These are phyloP conservation scores for Monilinia fructigena DNA, from an alignment of 2,329 filamentous ascomycete species.

Conservation along the genomic window DNA sequence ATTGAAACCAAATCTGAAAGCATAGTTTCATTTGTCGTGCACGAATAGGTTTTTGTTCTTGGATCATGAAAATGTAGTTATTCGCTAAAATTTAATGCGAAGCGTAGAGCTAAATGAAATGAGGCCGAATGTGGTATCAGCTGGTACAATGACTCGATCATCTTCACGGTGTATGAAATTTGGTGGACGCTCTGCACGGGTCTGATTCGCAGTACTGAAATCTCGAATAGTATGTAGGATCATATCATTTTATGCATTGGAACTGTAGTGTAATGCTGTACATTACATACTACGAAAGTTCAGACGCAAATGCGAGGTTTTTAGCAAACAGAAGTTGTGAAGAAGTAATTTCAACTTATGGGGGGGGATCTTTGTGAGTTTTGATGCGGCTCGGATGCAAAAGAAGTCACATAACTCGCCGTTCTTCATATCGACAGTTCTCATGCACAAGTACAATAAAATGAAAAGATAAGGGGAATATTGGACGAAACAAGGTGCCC, in stretches of 20 bases:
- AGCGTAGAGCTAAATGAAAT: not conserved
- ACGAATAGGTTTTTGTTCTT: not conserved
- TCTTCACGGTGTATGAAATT: slow-evolving; percentile 7
- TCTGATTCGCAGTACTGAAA: slow-evolving; percentile 1
- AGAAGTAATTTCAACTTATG: too few species aligned
- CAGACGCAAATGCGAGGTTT: not conserved
- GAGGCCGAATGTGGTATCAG: not conserved
- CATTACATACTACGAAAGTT: not conserved
- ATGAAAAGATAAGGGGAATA: not conserved
- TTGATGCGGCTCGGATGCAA: not conserved
- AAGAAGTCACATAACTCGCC: slow-evolving; percentile 5
- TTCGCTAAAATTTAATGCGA: not conserved
- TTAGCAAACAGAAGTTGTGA: not conserved
- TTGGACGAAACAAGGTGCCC: not conserved
- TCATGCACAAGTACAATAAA: not conserved
- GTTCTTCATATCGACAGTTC: not conserved
- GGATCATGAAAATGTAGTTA: slow-evolving; percentile 1
- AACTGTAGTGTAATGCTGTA: not conserved
- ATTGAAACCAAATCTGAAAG: not conserved
- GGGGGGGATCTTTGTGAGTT: not conserved
- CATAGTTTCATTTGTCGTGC: not conserved
- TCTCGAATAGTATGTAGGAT: not conserved
- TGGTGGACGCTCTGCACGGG: not conserved
- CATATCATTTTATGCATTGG: not conserved
- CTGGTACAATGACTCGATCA: not conserved